Base-by-base conservation (phyloP, 306 rosid genomes). In the Trifolium dubium region DNA sequence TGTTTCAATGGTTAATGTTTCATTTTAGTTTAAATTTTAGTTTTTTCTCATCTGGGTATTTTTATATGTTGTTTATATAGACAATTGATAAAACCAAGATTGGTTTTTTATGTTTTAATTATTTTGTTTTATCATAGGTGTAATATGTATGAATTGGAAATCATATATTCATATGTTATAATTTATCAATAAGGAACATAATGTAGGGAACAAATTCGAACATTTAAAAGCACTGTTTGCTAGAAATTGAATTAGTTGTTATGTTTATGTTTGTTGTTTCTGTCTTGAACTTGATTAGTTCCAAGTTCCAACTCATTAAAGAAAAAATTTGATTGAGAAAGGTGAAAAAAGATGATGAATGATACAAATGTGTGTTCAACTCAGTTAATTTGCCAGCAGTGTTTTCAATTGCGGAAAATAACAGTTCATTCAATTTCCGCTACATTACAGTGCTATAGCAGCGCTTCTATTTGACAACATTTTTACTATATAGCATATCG, bases 231-330 rank as follows among this genome's bases (percentile, higher is more conserved):
- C 8, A 10, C 8, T 17, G 15, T 41, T 69, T 63, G 72, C 14
- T 51, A 5, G 39, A 62, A 31, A 35, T 64, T 72, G 62, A 55
- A 64, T 39, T 37, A 18, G 10, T 34, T 40, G 10, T 40, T 39
- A 35, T 60, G 34, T 61, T 37, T 39, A 39, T 70, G 39, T 29
- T 69, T 63, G 32, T 40, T 64, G 56, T 65, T 75, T 75, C 8
- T 29, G 2, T 3, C 30, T 40, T 56, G 34, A 56, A 15, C 44
- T 34, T 46, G 34, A 34, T 34, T n/a, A n/a, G n/a, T n/a, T n/a
- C n/a, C n/a, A n/a, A 62, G 29, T 34, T 62, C 67, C 34, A 10
- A 69, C 53, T 39, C 64, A 5, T 69, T 51, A 50, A 15, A 50
- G 13, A 10, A 62, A 74, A 9, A 12, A 2, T 18, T 32, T 77